phyloP scores from a whole-genome alignment of 768 basidiomycete species.

The Lactarius trivialis region DNA sequence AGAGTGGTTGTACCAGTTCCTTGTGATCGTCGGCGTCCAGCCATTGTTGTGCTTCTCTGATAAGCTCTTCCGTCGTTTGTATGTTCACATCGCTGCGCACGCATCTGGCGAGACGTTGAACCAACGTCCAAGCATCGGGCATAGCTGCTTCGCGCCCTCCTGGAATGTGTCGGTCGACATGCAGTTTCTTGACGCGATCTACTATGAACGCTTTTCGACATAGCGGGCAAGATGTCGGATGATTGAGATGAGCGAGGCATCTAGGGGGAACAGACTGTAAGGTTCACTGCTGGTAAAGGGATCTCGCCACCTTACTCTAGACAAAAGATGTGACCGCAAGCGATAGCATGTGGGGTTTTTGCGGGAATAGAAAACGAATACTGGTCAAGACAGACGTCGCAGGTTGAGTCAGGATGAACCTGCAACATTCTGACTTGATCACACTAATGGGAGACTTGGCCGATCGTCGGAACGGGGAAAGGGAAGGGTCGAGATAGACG shows the following conservation, averaged over 20 bases:
- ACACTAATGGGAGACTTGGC: not conserved
- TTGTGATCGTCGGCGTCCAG: conserved; percentile 28
- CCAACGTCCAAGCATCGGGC: conserved; percentile 11
- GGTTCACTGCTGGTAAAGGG: not conserved
- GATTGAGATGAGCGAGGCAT: conserved; percentile 44
- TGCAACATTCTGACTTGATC: conserved; percentile 40
- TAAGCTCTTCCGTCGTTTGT: conserved; percentile 34
- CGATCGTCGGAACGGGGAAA: not conserved
- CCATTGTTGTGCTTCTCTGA: conserved; percentile 48
- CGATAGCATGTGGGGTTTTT: conserved; percentile 60
- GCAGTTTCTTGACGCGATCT: conserved; percentile 59
- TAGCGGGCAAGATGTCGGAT: conserved; percentile 53
- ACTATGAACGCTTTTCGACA: conserved; percentile 55
- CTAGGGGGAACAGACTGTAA: conserved; percentile 30
- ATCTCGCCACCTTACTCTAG: conserved; percentile 42
- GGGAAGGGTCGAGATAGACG: not conserved
- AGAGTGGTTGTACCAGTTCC: conserved; percentile 10
- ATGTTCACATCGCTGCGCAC: conserved; percentile 25
- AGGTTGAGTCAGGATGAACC: conserved; percentile 62
- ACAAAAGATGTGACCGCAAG: conserved; percentile 76
- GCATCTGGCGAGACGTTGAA: conserved; percentile 10
- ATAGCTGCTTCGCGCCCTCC: conserved; percentile 4
- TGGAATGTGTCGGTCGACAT: conserved; percentile 40
- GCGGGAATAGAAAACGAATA: conserved; percentile 47
- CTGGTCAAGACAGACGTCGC: conserved; percentile 68